Percentiles rank a stretch among this genome's conserved stretches.
Conservation (phyloP, 768 basidiomycete genomes). For the Pisolithus albus region DNA sequence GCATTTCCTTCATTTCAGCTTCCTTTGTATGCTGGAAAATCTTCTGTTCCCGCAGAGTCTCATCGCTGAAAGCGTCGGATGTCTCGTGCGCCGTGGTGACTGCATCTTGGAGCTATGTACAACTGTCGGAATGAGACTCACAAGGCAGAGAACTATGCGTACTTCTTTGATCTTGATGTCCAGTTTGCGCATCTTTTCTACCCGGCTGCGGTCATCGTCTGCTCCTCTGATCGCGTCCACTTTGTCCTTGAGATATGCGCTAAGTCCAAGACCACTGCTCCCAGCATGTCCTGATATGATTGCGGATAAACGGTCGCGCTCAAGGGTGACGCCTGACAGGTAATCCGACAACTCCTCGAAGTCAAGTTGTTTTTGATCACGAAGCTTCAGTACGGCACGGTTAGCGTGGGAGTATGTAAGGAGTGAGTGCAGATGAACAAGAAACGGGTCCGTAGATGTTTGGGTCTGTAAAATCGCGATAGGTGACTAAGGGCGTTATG, state of each 20-base stretch:
- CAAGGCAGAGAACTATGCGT: constrained; percentile 1
- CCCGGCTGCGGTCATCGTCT: constrained; percentile 88
- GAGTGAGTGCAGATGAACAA: constrained; percentile 84
- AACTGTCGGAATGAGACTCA: not conserved
- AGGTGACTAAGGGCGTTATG: not conserved
- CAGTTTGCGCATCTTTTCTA: constrained; percentile 89
- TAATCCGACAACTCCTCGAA: constrained; percentile 97
- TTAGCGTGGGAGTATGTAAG: constrained; percentile 93
- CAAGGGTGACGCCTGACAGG: constrained; percentile 84
- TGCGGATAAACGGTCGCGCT: constrained; percentile 88
- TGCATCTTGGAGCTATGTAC: constrained; percentile 82
- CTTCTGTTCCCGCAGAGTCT: constrained; percentile 85
- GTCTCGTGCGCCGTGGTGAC: constrained; percentile 94
- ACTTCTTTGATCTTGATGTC: constrained; percentile 97
- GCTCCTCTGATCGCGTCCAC: constrained; percentile 89
- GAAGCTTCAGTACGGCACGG: constrained; percentile 86
- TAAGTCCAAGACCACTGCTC: constrained; percentile 74
- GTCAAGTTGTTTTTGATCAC: constrained; percentile 98
- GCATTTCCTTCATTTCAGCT: constrained; percentile 94
- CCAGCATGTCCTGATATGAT: constrained; percentile 86
- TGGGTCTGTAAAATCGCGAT: constrained; percentile 51
- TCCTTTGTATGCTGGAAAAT: constrained; percentile 89
- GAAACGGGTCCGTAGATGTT: constrained; percentile 87
- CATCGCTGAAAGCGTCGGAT: constrained; percentile 93
- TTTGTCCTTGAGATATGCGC: constrained; percentile 86